Percentiles rank a stretch among this genome's conserved stretches.
Evolutionary conservation across 1,284 basidiomycete genomes (phyloP).

Genomic region (Apiotrichum domesticum): DNA sequence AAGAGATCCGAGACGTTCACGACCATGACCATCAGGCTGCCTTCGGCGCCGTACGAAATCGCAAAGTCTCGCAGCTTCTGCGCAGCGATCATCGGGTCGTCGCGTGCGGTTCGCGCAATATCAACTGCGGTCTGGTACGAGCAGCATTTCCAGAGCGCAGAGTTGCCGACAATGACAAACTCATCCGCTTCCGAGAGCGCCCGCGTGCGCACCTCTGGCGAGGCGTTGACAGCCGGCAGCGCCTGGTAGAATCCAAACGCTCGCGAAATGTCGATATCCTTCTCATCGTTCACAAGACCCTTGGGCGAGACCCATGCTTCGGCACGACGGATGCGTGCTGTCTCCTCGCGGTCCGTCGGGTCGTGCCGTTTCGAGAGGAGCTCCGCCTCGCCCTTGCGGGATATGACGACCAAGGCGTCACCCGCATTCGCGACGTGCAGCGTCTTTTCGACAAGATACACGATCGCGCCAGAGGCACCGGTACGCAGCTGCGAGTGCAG

Average conservation of each 20-base stretch:
- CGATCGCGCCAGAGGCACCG: constrained; percentile 81
- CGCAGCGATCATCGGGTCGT: constrained; percentile 92
- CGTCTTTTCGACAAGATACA: constrained; percentile 75
- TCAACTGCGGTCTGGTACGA: constrained; percentile 96
- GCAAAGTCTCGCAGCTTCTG: constrained; percentile 96
- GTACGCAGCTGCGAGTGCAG: constrained; percentile 52
- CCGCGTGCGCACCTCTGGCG: constrained; percentile 69
- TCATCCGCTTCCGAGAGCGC: constrained; percentile 81
- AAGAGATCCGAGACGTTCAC: constrained; percentile 78
- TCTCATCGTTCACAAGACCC: constrained; percentile 78
- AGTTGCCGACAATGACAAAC: constrained; percentile 93
- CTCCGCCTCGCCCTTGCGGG: constrained; percentile 68
- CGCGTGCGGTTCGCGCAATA: constrained; percentile 77
- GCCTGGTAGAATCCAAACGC: constrained; percentile 93
- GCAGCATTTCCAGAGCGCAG: constrained; percentile 88
- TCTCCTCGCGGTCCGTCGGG: constrained; percentile 82
- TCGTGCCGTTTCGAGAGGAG: constrained; percentile 78
- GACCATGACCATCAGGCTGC: constrained; percentile 97
- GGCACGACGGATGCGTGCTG: constrained; percentile 75
- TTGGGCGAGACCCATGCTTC: constrained; percentile 97
- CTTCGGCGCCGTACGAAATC: constrained; percentile 91
- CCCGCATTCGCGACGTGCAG: constrained; percentile 90
- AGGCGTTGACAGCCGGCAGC: constrained; percentile 83
- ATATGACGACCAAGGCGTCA: constrained; percentile 82
- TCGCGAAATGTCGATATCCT: constrained; percentile 78